Evolutionary conservation across 164 flowering plant genomes (phyloP).

Genomic region (Aristolochia californica): DNA sequence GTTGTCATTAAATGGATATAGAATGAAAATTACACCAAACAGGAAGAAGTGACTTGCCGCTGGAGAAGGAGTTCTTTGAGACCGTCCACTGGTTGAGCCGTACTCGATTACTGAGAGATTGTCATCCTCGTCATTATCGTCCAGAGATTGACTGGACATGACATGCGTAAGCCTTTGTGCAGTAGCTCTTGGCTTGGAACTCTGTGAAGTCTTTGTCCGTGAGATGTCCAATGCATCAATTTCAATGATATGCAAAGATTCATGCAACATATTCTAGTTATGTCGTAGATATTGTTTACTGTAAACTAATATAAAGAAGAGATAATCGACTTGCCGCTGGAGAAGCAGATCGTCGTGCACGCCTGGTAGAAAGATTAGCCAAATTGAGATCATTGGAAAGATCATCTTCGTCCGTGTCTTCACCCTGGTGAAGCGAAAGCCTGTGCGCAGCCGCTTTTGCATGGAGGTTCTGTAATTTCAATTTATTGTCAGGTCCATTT

Average conservation of each 20-base stretch:
- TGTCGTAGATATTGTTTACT: not conserved
- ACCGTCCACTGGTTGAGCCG: not conserved
- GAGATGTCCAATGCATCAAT: not conserved
- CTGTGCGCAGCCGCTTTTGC: not conserved
- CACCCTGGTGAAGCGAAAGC: not conserved
- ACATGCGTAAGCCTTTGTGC: slow-evolving; percentile 79
- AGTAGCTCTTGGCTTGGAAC: slow-evolving; percentile 53
- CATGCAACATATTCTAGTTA: not conserved
- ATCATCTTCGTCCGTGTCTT: not conserved
- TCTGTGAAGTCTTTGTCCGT: slow-evolving; percentile 16
- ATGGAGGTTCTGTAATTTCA: not conserved
- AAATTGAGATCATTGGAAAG: not conserved
- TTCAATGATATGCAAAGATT: not conserved
- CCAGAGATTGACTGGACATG: slow-evolving; percentile 44
- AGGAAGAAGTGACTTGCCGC: not conserved
- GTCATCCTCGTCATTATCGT: slow-evolving; percentile 43
- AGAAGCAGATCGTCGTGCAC: not conserved
- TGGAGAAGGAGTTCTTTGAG: slow-evolving; percentile 1
- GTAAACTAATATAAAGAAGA: not conserved
- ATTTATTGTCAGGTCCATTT: too few species aligned
- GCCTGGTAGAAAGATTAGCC: not conserved
- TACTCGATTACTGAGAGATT: slow-evolving; percentile 11
- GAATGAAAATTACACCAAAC: not conserved
- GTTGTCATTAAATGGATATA: not conserved
- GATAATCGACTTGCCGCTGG: not conserved